A percentile compares a stretch with the other conserved stretches of the same genome.
Evolutionary conservation across 495 filamentous ascomycete species (phyloP).

Genomic region (Xeromyces bisporus): DNA sequence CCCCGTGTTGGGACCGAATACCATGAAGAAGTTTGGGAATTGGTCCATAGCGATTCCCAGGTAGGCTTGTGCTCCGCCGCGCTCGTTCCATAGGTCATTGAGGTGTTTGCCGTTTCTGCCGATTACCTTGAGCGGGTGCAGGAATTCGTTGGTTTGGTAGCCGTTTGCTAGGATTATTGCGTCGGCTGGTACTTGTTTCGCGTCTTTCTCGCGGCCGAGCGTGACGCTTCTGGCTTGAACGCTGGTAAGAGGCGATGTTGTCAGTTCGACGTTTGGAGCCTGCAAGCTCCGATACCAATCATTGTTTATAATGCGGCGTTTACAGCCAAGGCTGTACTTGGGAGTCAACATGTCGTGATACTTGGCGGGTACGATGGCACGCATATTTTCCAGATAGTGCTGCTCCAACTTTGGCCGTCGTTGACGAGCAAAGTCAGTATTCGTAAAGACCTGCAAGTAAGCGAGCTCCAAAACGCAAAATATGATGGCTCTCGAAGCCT

Average conservation of each 20-base stretch:
- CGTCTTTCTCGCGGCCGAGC: slow-evolving; percentile 29
- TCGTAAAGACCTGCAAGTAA: slow-evolving; percentile 18
- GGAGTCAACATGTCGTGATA: slow-evolving; percentile 49
- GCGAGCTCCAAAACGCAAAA: slow-evolving; percentile 22
- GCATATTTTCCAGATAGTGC: slow-evolving; percentile 29
- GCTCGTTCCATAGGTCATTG: slow-evolving; percentile 35
- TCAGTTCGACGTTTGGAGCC: slow-evolving; percentile 37
- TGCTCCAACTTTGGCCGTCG: slow-evolving; percentile 16
- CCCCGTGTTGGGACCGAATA: slow-evolving; percentile 48
- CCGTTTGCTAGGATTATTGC: slow-evolving; percentile 44
- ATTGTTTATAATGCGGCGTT: slow-evolving; percentile 39
- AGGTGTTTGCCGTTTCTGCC: slow-evolving; percentile 33
- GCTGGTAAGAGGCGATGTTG: slow-evolving; percentile 33
- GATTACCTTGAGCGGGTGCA: slow-evolving; percentile 16
- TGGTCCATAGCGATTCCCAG: slow-evolving; percentile 45
- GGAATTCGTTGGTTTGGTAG: slow-evolving; percentile 30
- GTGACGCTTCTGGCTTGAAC: slow-evolving; percentile 34
- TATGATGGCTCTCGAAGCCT: slow-evolving; percentile 13
- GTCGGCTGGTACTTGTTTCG: slow-evolving; percentile 34
- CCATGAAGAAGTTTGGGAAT: slow-evolving; percentile 53
- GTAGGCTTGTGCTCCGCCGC: slow-evolving; percentile 48
- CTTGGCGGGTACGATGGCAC: slow-evolving; percentile 32
- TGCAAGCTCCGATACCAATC: slow-evolving; percentile 39
- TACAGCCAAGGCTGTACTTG: slow-evolving; percentile 45
- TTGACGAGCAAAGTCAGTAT: slow-evolving; percentile 15